phyloP scores from a whole-genome alignment of 495 filamentous ascomycete genomes.

The Xanthoparmelia taractica region DNA sequence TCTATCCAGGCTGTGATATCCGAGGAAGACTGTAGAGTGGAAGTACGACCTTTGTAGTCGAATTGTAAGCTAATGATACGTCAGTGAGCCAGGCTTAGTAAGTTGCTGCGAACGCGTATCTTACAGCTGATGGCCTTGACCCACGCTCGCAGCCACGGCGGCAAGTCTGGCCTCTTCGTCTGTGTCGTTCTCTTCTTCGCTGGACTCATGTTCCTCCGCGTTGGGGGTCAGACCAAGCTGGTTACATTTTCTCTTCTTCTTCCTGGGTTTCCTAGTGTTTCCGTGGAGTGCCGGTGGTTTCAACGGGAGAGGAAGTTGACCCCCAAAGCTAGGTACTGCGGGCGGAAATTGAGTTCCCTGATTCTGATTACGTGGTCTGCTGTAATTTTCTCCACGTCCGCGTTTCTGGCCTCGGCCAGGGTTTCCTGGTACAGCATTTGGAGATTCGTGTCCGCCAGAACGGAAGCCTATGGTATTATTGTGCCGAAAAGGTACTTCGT shows the following conservation, averaged over 20 bases:
- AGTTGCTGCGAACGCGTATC: conserved; percentile 1
- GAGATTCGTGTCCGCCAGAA: conserved; percentile 23
- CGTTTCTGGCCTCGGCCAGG: conserved; percentile 32
- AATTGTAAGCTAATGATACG: conserved; percentile 33
- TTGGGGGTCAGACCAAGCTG: conserved; percentile 73
- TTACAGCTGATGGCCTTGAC: conserved; percentile 36
- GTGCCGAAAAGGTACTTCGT: conserved; percentile 17
- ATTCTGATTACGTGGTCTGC: conserved; percentile 33
- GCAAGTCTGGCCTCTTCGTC: conserved; percentile 56
- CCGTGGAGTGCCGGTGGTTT: conserved; percentile 50
- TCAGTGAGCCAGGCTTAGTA: conserved; percentile 22
- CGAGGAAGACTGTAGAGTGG: conserved; percentile 45
- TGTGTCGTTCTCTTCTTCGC: conserved; percentile 61
- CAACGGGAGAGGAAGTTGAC: conserved; percentile 42
- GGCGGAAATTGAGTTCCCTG: conserved; percentile 45
- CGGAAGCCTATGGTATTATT: conserved; percentile 8
- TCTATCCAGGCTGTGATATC: conserved; percentile 75
- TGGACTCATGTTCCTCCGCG: conserved; percentile 62
- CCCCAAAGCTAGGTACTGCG: conserved; percentile 55
- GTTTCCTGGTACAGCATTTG: conserved; percentile 14
- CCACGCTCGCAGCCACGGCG: conserved; percentile 29
- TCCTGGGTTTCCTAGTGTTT: conserved; percentile 46
- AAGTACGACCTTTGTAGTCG: conserved; percentile 37
- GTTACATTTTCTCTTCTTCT: conserved; percentile 72
- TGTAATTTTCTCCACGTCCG: conserved; percentile 38